These are phyloP conservation scores for Diophrys sp. DNA, from an alignment of 73 alveolate genomes.

Conservation along the genomic window DNA sequence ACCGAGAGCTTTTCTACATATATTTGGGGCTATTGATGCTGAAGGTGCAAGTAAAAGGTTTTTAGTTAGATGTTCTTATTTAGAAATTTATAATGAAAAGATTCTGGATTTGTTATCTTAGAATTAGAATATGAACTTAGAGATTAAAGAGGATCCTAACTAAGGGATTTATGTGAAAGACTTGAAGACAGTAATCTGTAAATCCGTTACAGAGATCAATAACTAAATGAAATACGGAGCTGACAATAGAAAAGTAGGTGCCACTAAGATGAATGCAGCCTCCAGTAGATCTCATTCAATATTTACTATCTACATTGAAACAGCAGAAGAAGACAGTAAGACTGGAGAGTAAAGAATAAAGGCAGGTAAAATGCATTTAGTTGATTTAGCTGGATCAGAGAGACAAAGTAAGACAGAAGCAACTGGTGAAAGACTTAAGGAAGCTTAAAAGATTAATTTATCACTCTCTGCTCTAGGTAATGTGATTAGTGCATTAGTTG, in stretches of 20 bases:
- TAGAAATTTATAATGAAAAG: slow-evolving; percentile 94
- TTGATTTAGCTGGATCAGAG: slow-evolving; percentile 81
- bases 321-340: slow-evolving; percentile 75
- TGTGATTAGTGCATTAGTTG: slow-evolving; percentile 71
- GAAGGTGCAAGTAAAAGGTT: slow-evolving; percentile 56
- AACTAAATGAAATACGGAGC: slow-evolving; percentile 78
- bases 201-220: slow-evolving; percentile 66
- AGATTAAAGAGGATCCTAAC: slow-evolving; percentile 85
- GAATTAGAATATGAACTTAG: slow-evolving; percentile 59
- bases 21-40: slow-evolving; percentile 61
- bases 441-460: no score
- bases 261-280: slow-evolving; percentile 89
- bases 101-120: slow-evolving; percentile 81
- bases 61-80: slow-evolving; percentile 87
- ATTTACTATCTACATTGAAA: no score
- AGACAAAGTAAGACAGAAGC: slow-evolving; percentile 71
- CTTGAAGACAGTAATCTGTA: slow-evolving; percentile 50
- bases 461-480: slow-evolving; percentile 54
- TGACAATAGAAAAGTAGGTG: slow-evolving; percentile 89
- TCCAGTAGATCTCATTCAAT: slow-evolving; percentile 94
- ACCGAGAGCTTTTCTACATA: slow-evolving; percentile 72
- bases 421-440: slow-evolving; percentile 55
- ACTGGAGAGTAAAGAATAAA: slow-evolving; percentile 35
- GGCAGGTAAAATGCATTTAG: slow-evolving; percentile 65
- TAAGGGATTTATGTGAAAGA: slow-evolving; percentile 89